Evolutionary conservation across 306 rosid species (phyloP), one percentile per base, ranked within the genome.

Genomic region (Corylus avellana): DNA sequence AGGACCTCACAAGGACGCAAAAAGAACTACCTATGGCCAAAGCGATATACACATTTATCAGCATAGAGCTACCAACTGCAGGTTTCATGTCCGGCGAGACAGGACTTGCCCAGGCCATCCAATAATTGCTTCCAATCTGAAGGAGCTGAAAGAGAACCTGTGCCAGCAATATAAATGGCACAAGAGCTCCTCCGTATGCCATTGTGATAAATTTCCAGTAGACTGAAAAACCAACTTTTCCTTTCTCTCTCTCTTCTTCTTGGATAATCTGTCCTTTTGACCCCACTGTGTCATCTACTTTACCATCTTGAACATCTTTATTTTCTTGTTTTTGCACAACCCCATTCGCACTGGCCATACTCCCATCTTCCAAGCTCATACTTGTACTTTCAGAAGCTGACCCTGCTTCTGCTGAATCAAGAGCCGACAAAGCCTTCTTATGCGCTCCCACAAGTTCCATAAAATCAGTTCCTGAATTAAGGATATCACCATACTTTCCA

Each of bases 21-120:
- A 92, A 77, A 58, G 97, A 68, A 82, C 92, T 89, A 82, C 92
- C 97, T 55, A 92, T 22, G 10, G 98, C 89, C 84, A 94, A 81
- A 73, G 82, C 86, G 81, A 86, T 91, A 69, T 87, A 94, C 49
- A 94, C 91, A 18, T 8, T 44, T 62, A 91, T 79, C 48, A 92
- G 96, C 42, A 58, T 88, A 20, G 84, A 80, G 74, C 83, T 81
- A 27, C 35, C 58, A 49, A 87, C 92, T 5, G 88, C 80, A 63
- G 92, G 86, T 39, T 87, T 84, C 67, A 77, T 78, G 20, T 89
- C 98, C 42, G 77, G 51, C 20, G 98, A 92, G 67, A 81, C 78
- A 4, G 97, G 97, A 84, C 91, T 86, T 46, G 97, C 97, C 97
- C 93, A 94, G 68, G 95, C 92, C 92, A 92, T 94, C 97, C 97